Evolutionary conservation across 768 basidiomycete genomes (phyloP), one percentile per base, ranked within the genome.

Genomic region (Daedalea quercina): DNA sequence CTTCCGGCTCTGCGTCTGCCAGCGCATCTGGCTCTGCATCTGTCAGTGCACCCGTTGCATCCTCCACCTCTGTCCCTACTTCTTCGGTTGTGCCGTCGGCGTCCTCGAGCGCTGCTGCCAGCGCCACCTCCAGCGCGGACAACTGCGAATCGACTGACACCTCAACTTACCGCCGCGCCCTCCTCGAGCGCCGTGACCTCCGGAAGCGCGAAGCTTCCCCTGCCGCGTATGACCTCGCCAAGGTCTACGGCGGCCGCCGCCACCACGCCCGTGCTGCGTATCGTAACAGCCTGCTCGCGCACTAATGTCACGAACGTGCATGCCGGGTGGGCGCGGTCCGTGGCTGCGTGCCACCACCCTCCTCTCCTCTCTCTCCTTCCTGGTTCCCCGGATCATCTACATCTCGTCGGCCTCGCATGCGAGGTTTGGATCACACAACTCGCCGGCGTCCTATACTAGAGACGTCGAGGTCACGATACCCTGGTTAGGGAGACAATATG

Each of bases 191-290:
- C 22, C 52, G 52, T 19, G 24, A 44, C 15, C 19, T 28, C 13
- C 42, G 26, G 15, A 28, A 41, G 25, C 15, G 26, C 24, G 31
- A 17, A 3, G 37, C n/a, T 17, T 2, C 35, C 35, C 28, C 9
- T 20, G 17, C 47, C 20, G 37, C 24, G 37, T 9, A 31, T 28
- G 25, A 42, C 20, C 46, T 44, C 23, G 25, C 22, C 3, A 24
- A 31, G 15, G 47, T 54, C n/a, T 54, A 28, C 42, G 40, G 40
- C 13, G 37, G 31, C 53, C 53, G 53, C 33, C 53, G 53, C 53
- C 47, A 33, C 53, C 53, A 54, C 25, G 52, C 52, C 7, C 52
- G 45, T 35, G 41, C 37, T n/a, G 43, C 42, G 41, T 25, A 20
- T 22, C 52, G 34, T 20, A 11, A 25, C 15, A 15, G 31, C 51